These are phyloP conservation scores for Fomitopsis pinicola DNA, from an alignment of 1,284 basidiomycete genomes.

Conservation along the genomic window DNA sequence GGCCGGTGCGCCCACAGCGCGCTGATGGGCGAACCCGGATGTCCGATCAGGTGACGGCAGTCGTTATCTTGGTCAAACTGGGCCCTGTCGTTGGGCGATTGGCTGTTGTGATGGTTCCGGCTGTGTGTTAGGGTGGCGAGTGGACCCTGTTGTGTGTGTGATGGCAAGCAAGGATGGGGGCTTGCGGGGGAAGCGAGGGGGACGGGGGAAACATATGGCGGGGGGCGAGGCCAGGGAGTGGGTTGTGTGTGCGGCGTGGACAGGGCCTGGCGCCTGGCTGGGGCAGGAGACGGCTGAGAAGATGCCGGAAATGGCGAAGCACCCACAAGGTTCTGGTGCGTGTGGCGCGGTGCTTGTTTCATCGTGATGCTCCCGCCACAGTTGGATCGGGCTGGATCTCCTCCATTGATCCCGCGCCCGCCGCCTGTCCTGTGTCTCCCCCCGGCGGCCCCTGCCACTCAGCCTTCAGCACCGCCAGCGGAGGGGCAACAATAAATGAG, in stretches of 20 bases:
- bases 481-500: neutral
- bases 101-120: neutral
- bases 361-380: conserved; percentile 5
- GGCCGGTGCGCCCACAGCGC: conserved; percentile 1
- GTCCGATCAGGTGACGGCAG: neutral
- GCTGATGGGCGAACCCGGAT: neutral
- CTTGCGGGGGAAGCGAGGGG: neutral
- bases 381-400: conserved; percentile 4
- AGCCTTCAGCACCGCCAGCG: neutral
- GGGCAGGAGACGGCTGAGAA: neutral
- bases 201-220: neutral
- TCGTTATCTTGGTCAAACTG: neutral
- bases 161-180: neutral
- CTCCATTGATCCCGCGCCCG: neutral
- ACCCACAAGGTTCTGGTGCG: conserved; percentile 7
- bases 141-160: neutral
- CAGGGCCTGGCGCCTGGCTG: neutral
- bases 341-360: conserved; percentile 4
- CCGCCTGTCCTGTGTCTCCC: neutral
- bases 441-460: neutral
- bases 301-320: neutral
- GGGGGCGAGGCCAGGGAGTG: neutral
- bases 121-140: neutral
- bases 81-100: neutral
- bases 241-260: conserved; percentile 1